Evolutionary conservation across 768 basidiomycete genomes (phyloP).

Genomic region (Trametes cingulata): DNA sequence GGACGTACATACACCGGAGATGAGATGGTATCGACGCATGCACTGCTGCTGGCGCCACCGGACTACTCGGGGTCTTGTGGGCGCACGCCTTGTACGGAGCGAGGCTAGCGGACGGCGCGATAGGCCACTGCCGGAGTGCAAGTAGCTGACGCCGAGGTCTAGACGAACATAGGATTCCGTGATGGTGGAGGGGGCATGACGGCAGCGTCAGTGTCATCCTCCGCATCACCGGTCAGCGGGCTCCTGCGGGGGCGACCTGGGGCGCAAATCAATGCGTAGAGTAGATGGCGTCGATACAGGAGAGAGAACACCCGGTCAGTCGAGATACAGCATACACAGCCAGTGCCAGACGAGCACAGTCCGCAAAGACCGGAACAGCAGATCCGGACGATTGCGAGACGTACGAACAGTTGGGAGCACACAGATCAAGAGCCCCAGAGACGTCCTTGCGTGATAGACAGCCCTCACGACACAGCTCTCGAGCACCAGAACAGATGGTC

Average conservation of each 20-base stretch:
- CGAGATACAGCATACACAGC: neutral
- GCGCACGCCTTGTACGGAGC: neutral
- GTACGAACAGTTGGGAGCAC: too few relatives aligned
- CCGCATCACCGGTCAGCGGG: conserved; percentile 6
- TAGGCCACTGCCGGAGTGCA: neutral
- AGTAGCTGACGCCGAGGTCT: neutral
- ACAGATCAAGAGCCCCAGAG: too few relatives aligned
- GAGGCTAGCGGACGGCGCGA: neutral
- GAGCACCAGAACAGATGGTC: too few relatives aligned
- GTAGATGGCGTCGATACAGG: neutral
- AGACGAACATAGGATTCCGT: neutral
- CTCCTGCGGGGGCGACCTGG: too few relatives aligned
- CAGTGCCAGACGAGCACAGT: neutral
- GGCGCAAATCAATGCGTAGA: neutral
- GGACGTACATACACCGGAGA: neutral
- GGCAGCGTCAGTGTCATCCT: conserved; percentile 5
- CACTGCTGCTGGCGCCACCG: neutral
- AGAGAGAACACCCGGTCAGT: neutral
- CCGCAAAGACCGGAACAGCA: too few relatives aligned
- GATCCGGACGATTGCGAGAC: too few relatives aligned
- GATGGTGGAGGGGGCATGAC: conserved; percentile 12
- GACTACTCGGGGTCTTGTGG: conserved; percentile 1
- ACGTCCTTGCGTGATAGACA: too few relatives aligned
- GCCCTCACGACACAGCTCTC: too few relatives aligned
- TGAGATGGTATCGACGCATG: neutral